phyloP scores from a whole-genome alignment of 257 asterid genomes.

The Scutellaria baicalensis region DNA sequence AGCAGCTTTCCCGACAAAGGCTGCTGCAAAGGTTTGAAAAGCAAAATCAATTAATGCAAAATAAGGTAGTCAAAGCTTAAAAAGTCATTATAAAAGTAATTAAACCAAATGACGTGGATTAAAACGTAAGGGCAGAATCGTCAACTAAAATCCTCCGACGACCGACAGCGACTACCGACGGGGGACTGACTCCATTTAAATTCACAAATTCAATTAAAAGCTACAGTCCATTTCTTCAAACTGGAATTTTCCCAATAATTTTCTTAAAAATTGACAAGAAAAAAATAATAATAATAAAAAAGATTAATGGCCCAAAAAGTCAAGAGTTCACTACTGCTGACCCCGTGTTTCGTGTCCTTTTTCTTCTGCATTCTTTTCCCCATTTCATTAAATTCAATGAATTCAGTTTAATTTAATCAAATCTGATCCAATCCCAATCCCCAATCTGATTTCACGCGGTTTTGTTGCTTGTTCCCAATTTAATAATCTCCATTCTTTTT shows the following conservation, averaged over 20 bases:
- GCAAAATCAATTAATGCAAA: no score
- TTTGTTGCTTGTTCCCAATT: constrained; percentile 2
- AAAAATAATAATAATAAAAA: neutral
- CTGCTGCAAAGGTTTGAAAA: no score
- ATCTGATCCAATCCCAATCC: constrained; percentile 19
- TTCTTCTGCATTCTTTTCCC: constrained; percentile 9
- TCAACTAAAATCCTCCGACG: constrained; percentile 23
- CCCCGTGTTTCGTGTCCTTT: constrained; percentile 37
- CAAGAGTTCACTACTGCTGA: constrained; percentile 34
- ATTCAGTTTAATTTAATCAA: constrained; percentile 17
- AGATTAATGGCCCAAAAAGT: constrained; percentile 10
- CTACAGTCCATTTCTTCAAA: neutral
- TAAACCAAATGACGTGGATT: constrained; percentile 7
- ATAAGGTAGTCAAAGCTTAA: constrained; percentile 13
- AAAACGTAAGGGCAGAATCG: constrained; percentile 20
- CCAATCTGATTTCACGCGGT: constrained; percentile 30
- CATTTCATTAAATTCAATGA: constrained; percentile 24
- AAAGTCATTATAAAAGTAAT: constrained; percentile 1
- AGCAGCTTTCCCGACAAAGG: no score
- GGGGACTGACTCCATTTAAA: constrained; percentile 7
- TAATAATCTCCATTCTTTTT: neutral
- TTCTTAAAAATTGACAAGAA: neutral
- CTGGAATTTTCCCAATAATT: neutral
- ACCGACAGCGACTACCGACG: constrained; percentile 31
- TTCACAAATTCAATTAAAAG: neutral